phyloP scores from a whole-genome alignment of 2,329 filamentous ascomycete species.

The Bipolaris victoriae region DNA sequence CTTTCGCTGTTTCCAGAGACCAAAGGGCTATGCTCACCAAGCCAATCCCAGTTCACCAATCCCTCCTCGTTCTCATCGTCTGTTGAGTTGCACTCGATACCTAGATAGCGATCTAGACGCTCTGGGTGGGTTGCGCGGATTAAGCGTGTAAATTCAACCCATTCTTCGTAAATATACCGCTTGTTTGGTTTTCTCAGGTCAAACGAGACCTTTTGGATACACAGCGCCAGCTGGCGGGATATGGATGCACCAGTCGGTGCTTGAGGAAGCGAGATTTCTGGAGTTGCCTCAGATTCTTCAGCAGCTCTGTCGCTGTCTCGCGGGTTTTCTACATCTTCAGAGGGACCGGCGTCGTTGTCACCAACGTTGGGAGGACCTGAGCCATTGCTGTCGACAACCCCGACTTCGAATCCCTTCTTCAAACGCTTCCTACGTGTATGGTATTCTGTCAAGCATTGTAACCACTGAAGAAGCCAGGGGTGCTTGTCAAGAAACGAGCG shows the following conservation, averaged over 20 bases:
- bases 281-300: constrained; percentile 17
- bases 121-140: constrained; percentile 62
- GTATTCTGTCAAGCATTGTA: constrained; percentile 47
- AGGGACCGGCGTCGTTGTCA: constrained; percentile 18
- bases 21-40: constrained; percentile 72
- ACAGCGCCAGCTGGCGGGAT: constrained; percentile 67
- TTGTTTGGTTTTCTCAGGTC: constrained; percentile 66
- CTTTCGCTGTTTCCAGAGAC: constrained; percentile 66
- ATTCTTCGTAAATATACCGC: constrained; percentile 80
- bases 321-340: constrained; percentile 9
- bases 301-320: constrained; percentile 18
- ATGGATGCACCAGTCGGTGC: constrained; percentile 58
- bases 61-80: constrained; percentile 65
- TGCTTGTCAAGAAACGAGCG: constrained; percentile 57
- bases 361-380: constrained; percentile 15
- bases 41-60: constrained; percentile 73
- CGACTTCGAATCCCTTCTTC: constrained; percentile 55
- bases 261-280: background rate
- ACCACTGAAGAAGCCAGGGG: constrained; percentile 50
- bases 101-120: constrained; percentile 20
- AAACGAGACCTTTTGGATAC: constrained; percentile 70
- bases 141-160: constrained; percentile 81
- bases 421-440: constrained; percentile 49
- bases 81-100: constrained; percentile 39
- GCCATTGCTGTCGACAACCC: constrained; percentile 40